Evolutionary conservation across 2,329 filamentous ascomycete genomes (phyloP).

Genomic region (Cladosporium sp.): DNA sequence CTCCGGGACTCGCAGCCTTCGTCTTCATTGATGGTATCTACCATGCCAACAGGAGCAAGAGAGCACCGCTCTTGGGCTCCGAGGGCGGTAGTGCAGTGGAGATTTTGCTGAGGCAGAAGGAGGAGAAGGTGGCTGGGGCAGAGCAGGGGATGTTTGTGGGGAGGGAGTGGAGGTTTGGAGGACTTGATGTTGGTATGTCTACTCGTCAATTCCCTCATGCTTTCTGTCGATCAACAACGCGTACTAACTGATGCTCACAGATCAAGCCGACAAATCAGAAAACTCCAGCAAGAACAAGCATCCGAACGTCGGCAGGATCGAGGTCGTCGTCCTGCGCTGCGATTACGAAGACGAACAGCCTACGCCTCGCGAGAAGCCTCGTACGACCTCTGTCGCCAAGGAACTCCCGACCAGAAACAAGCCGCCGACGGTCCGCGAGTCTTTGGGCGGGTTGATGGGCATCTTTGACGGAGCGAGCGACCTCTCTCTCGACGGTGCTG

Average conservation of each 20-base stretch:
- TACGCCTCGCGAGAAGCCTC: background rate
- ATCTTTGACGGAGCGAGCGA: constrained; percentile 32
- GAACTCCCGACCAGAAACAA: background rate
- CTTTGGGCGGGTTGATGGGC: constrained; percentile 23
- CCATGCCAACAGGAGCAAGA: constrained; percentile 51
- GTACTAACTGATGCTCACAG: constrained; percentile 20
- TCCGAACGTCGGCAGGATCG: constrained; percentile 42
- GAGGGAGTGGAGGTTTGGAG: constrained; percentile 48
- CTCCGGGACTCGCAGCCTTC: constrained; percentile 47
- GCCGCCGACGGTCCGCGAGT: constrained; percentile 6
- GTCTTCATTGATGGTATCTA: constrained; percentile 54
- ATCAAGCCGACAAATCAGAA: constrained; percentile 32
- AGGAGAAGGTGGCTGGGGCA: constrained; percentile 36
- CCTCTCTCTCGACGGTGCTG: background rate
- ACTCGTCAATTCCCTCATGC: too few relatives aligned
- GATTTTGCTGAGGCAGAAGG: constrained; percentile 49
- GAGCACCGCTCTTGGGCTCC: constrained; percentile 15
- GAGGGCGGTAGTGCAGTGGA: background rate
- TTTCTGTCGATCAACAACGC: too few relatives aligned
- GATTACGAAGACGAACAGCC: constrained; percentile 20
- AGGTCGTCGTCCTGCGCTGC: constrained; percentile 43
- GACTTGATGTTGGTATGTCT: constrained; percentile 41
- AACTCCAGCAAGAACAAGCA: constrained; percentile 28
- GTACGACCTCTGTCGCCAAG: background rate
- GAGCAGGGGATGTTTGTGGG: constrained; percentile 45